These are phyloP conservation scores for Venturia pyrina DNA, from an alignment of 2,329 filamentous ascomycete species.

Conservation along the genomic window DNA sequence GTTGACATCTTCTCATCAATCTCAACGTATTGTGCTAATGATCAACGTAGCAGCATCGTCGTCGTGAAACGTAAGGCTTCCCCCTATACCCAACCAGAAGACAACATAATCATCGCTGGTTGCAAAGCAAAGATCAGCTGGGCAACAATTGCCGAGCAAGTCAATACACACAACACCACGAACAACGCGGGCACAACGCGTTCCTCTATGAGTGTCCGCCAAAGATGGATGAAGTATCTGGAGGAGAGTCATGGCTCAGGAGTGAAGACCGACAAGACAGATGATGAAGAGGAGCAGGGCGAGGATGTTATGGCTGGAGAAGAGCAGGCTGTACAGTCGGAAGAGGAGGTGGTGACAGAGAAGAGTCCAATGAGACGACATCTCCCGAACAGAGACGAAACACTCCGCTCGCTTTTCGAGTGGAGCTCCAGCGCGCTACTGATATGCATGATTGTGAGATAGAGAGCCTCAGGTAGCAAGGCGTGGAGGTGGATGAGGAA, in stretches of 20 bases:
- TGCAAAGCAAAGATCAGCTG: not conserved
- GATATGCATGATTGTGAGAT: not conserved
- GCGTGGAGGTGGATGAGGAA: not conserved
- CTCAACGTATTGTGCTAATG: not conserved
- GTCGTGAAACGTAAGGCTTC: not conserved
- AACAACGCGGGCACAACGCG: not conserved
- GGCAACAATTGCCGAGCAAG: not conserved
- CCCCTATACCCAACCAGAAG: not conserved
- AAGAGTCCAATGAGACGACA: not conserved
- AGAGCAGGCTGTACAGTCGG: not conserved
- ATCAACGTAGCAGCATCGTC: not conserved
- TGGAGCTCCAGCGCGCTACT: not conserved
- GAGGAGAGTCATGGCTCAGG: not conserved
- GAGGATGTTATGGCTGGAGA: not conserved
- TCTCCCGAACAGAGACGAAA: not conserved
- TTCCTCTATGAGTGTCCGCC: not conserved
- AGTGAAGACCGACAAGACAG: not conserved
- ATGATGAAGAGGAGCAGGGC: not conserved
- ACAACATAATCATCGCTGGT: not conserved
- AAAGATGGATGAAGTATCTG: not conserved
- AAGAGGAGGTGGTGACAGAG: not conserved
- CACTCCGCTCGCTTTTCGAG: not conserved
- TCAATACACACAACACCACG: not conserved
- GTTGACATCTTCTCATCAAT: not conserved
- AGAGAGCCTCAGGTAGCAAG: not conserved